Conservation (phyloP, 1,284 basidiomycete species). For the Heterobasidion annosum region DNA sequence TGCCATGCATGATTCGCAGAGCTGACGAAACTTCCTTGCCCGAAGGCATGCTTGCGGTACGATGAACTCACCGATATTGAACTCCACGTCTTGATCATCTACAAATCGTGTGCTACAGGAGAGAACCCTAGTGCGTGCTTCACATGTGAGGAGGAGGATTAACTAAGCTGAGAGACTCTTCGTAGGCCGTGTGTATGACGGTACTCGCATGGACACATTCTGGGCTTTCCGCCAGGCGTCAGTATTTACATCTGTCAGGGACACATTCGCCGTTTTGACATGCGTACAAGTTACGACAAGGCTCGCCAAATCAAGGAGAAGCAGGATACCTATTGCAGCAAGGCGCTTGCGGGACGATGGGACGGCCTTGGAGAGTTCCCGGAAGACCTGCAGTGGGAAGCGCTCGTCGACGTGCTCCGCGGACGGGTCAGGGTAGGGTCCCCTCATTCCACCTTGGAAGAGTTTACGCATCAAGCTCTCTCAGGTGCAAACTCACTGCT, state of each 20-base stretch:
- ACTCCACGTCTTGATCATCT: too few relatives aligned
- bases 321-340: constrained; percentile 62
- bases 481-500: constrained; percentile 16
- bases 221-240: constrained; percentile 32
- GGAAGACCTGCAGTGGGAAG: constrained; percentile 71
- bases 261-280: too few relatives aligned
- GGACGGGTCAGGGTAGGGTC: constrained; percentile 51
- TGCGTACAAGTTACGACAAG: constrained; percentile 40
- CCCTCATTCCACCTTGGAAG: not conserved
- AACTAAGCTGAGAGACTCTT: not conserved
- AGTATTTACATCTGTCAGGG: constrained; percentile 3
- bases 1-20: constrained; percentile 9
- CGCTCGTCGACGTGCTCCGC: constrained; percentile 70
- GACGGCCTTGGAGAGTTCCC: constrained; percentile 58
- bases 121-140: constrained; percentile 24
- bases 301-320: constrained; percentile 54
- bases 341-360: constrained; percentile 45
- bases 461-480: not conserved
- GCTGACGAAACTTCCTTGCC: not conserved
- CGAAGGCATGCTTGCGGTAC: constrained; percentile 28
- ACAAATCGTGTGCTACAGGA: constrained; percentile 10
- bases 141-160: not conserved
- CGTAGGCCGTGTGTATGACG: constrained; percentile 22
- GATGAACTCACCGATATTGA: not conserved
- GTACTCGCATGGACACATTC: constrained; percentile 34